Base-by-base conservation (phyloP, 2,329 filamentous ascomycete species). In the Apiospora sp. region DNA sequence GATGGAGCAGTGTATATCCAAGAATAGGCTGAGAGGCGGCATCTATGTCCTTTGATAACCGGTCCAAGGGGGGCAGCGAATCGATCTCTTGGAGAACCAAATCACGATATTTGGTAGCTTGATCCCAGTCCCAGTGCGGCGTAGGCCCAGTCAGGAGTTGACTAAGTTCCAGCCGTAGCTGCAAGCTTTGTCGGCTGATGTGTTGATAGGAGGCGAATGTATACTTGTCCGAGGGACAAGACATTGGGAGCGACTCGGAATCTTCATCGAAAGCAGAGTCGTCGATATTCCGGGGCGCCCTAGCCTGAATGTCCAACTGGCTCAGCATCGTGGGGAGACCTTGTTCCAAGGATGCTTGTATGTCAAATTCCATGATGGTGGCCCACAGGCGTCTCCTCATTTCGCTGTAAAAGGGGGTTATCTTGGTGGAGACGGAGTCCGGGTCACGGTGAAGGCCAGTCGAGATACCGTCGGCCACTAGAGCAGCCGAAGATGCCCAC, bases 341-440 rank as follows among this genome's bases (percentile, higher is more conserved):
- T 73, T 90, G 87, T 75, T 91, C 89, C 74, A 90, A 90, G 0
- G 88, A 89, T 1, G 89, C 87, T 79, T 91, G 89, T 78, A 91
- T 85, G 73, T 91, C 89, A 74, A 90, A 90, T 78, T 90, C 88
- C 73, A 89, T 86, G 27, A 91, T 86, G 2, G 89, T 90, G 1
- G 89, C 85, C 89, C 89, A 91, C 61, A 91, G 85, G 27, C 89
- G 83, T 58, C 89, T 83, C 37, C 89, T 84, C 89, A 91, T 91
- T 79, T 91, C 89, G 75, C 89, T 87, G 77, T 90, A 88, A 79
- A 89, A 91, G 2, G 88, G 85, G 1, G 86, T 89, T 64, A 90
- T 87, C 74, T 87, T 87, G 71, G 86, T 84, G 24, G 82, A 83
- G 82, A 90, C 87, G 72, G 87, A 84, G 76, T 87, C 87, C 3